A percentile compares a stretch with the other conserved stretches of the same genome.
These are phyloP conservation scores for Wallemia mellicola DNA, from an alignment of 1,284 basidiomycete genomes.

Conservation along the genomic window DNA sequence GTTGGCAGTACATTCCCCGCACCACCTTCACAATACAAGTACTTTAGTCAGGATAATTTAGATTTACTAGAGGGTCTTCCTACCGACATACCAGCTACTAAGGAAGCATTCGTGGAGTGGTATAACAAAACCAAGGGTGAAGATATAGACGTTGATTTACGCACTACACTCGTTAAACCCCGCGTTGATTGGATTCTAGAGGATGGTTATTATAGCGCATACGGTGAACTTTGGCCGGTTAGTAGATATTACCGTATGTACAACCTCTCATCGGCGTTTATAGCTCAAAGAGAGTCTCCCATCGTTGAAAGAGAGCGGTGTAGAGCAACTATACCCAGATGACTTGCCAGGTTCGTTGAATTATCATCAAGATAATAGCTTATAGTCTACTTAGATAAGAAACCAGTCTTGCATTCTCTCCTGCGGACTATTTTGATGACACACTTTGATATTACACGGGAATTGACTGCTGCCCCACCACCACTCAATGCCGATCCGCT, in stretches of 20 bases:
- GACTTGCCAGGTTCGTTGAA: neutral
- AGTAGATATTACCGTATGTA: neutral
- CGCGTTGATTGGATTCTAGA: neutral
- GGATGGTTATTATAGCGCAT: neutral
- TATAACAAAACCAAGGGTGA: neutral
- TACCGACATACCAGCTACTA: neutral
- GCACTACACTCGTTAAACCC: neutral
- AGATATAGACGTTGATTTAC: neutral
- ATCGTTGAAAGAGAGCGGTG: neutral
- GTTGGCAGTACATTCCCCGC: neutral
- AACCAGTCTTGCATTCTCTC: neutral
- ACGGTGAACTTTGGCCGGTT: neutral
- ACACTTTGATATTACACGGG: neutral
- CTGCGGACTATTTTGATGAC: neutral
- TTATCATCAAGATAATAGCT: neutral
- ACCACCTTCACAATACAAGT: neutral
- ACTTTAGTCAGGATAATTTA: neutral
- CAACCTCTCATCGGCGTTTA: neutral
- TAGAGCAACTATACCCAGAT: neutral
- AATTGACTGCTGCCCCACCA: neutral
- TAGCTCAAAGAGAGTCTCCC: neutral
- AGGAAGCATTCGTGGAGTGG: neutral
- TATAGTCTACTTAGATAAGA: neutral
- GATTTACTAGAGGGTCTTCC: neutral
- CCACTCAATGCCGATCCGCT: neutral